Evolutionary conservation across 2,329 filamentous ascomycete species (phyloP).

Genomic region (Lachnellula suecica): DNA sequence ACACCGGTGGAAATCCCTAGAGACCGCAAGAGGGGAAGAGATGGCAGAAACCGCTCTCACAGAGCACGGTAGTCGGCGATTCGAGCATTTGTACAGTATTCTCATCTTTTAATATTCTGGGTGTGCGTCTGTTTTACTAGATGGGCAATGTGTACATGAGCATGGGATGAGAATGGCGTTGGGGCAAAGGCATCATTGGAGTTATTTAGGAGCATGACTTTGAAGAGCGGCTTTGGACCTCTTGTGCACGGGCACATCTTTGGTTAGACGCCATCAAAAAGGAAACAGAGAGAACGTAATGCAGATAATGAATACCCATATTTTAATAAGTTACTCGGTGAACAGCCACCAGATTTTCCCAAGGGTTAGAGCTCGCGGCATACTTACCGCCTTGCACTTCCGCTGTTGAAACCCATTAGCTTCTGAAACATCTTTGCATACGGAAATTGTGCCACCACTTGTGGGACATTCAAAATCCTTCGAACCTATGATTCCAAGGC

Average conservation of each 20-base stretch:
- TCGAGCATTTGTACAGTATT: conserved; percentile 19
- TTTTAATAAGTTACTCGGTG: not conserved
- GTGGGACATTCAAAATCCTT: no score
- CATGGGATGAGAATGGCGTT: conserved; percentile 12
- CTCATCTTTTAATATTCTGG: conserved; percentile 2
- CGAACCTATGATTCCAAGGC: no score
- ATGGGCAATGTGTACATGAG: conserved; percentile 21
- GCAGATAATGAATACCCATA: not conserved
- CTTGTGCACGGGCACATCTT: not conserved
- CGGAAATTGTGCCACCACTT: no score
- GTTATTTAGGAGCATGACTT: conserved; percentile 2
- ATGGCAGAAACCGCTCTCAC: conserved; percentile 28
- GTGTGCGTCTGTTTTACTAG: conserved; percentile 23
- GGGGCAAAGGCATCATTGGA: conserved; percentile 1
- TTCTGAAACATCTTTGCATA: no score
- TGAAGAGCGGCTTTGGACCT: not conserved
- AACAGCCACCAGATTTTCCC: not conserved
- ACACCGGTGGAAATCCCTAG: conserved; percentile 62
- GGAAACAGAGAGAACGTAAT: not conserved
- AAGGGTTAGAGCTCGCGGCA: no score
- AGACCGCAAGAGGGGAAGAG: conserved; percentile 52
- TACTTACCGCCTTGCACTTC: no score
- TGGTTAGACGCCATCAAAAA: not conserved
- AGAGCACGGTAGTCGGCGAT: conserved; percentile 24
- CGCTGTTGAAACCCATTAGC: no score